Evolutionary conservation across 2,329 filamentous ascomycete genomes (phyloP).

Genomic region (Blastomyces parvus): DNA sequence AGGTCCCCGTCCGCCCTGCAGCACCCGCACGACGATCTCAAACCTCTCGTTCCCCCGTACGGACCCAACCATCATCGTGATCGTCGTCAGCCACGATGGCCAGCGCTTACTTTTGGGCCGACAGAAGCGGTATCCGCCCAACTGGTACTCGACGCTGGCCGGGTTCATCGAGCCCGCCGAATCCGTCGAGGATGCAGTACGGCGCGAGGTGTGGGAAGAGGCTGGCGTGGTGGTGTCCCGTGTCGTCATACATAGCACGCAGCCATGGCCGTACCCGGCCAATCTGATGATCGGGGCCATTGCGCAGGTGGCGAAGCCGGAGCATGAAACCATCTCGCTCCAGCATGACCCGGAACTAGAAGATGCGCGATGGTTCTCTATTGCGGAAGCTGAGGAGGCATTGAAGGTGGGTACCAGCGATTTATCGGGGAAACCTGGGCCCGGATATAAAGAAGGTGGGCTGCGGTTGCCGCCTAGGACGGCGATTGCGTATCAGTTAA

Average conservation of each 20-base stretch:
- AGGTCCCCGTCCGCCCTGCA: conserved; percentile 55
- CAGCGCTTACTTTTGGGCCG: conserved; percentile 73
- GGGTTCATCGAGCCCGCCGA: conserved; percentile 81
- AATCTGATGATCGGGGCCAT: conserved; percentile 83
- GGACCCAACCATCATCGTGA: conserved; percentile 91
- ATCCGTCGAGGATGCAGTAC: conserved; percentile 73
- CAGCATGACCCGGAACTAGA: conserved; percentile 87
- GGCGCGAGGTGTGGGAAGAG: conserved; percentile 80
- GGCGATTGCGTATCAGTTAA: conserved; percentile 85
- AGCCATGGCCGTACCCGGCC: conserved; percentile 80
- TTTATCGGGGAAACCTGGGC: conserved; percentile 54
- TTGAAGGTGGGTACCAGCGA: conserved; percentile 57
- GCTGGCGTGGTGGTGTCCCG: conserved; percentile 65
- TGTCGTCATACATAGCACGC: conserved; percentile 72
- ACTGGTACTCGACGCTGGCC: conserved; percentile 84
- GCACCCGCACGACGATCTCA: conserved; percentile 72
- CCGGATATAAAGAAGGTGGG: conserved; percentile 64
- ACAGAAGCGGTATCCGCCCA: conserved; percentile 67
- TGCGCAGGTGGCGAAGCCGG: conserved; percentile 65
- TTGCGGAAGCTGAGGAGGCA: conserved; percentile 72
- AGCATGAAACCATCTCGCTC: conserved; percentile 70
- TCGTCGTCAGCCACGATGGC: conserved; percentile 72
- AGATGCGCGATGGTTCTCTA: conserved; percentile 74
- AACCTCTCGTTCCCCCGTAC: conserved; percentile 90
- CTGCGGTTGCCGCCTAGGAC: conserved; percentile 74